Evolutionary conservation across 495 filamentous ascomycete genomes (phyloP).

Genomic region (Pyrenula massariospora): DNA sequence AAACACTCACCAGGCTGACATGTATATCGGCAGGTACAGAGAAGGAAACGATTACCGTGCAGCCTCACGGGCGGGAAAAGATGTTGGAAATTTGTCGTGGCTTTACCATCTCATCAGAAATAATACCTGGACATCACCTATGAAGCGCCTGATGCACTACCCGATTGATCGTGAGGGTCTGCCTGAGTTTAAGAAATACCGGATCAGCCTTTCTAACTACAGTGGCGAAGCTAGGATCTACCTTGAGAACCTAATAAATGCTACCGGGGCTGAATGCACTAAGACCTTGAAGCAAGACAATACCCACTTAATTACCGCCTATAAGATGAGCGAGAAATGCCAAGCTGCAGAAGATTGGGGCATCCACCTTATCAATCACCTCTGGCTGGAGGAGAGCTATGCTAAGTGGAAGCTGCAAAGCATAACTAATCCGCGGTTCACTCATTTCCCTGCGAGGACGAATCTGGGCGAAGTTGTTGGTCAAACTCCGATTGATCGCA

Average conservation of each 20-base stretch:
- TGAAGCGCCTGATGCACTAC: conserved; percentile 76
- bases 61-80: conserved; percentile 61
- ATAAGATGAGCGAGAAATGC: conserved; percentile 80
- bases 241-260: conserved; percentile 79
- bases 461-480: conserved; percentile 90
- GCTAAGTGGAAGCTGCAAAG: conserved; percentile 66
- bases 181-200: conserved; percentile 62
- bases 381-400: conserved; percentile 98
- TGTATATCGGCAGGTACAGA: conserved; percentile 77
- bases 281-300: conserved; percentile 90
- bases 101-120: conserved; percentile 82
- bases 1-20: conserved; percentile 59
- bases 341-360: conserved; percentile 86
- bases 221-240: conserved; percentile 88
- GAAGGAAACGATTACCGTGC: conserved; percentile 67
- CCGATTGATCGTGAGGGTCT: conserved; percentile 64
- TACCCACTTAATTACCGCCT: conserved; percentile 88
- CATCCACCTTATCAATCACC: conserved; percentile 79
- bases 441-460: conserved; percentile 71
- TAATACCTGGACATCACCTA: conserved; percentile 75
- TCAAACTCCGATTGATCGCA: conserved; percentile 57
- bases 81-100: conserved; percentile 89
- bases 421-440: conserved; percentile 59
- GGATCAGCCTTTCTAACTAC: conserved; percentile 89
- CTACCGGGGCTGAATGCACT: conserved; percentile 75